Evolutionary conservation across 306 rosid genomes (phyloP).

Genomic region (Carpinus viminea): DNA sequence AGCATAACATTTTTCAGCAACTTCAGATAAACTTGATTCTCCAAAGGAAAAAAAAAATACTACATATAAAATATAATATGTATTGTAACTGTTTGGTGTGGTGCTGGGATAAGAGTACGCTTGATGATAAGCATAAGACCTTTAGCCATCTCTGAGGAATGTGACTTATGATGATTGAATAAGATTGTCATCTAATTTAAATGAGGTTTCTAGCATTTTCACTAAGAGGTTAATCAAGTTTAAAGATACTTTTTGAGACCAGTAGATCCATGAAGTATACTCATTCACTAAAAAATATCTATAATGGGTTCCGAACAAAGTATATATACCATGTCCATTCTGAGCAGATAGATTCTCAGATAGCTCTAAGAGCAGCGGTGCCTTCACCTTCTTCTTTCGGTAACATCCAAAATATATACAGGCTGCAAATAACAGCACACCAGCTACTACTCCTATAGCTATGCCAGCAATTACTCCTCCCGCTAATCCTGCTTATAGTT

Average conservation of each 20-base stretch:
- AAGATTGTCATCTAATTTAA: not conserved
- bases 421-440: conserved; percentile 53
- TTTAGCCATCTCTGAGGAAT: not conserved
- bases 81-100: not conserved
- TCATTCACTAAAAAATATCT: conserved; percentile 11
- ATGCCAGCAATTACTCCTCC: conserved; percentile 73
- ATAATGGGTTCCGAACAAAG: conserved; percentile 10
- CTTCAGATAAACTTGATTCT: not conserved
- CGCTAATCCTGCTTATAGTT: conserved; percentile 62
- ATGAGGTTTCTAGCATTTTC: not conserved
- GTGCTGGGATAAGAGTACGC: not conserved
- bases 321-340: conserved; percentile 43
- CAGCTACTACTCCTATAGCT: conserved; percentile 57
- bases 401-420: conserved; percentile 46
- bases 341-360: conserved; percentile 52
- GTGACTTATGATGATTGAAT: not conserved
- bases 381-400: conserved; percentile 49
- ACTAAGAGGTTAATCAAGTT: not conserved
- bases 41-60: not conserved
- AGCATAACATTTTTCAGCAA: not conserved
- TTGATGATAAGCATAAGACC: too few relatives aligned
- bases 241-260: conserved; percentile 3
- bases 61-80: not conserved
- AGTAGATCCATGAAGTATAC: not conserved
- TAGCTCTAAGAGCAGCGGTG: conserved; percentile 25